Evolutionary conservation across 192 early-diverging fungal species (phyloP).

Genomic region (Irineochytrium annulatum): DNA sequence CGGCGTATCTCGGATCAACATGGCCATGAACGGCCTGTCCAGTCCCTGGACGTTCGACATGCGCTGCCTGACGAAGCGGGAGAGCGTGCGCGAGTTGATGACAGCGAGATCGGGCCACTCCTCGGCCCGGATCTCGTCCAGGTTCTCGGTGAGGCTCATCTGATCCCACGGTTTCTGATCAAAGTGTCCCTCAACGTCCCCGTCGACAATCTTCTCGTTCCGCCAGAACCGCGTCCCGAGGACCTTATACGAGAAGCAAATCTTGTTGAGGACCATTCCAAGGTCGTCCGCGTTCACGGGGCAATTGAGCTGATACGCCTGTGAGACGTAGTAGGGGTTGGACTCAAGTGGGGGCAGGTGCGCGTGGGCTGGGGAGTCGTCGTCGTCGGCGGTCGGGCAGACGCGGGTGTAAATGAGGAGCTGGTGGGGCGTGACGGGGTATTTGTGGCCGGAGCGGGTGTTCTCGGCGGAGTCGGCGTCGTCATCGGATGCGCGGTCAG

Average conservation of each 20-base stretch:
- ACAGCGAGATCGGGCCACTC: conserved; percentile 2
- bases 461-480: conserved; percentile 2
- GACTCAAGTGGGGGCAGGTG: not conserved
- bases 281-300: conserved; percentile 13
- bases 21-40: conserved; percentile 15
- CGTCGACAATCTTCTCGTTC: conserved; percentile 50
- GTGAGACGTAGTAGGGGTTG: conserved; percentile 20
- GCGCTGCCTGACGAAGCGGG: not conserved
- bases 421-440: conserved; percentile 42
- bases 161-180: conserved; percentile 14
- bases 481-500: not conserved
- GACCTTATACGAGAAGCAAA: conserved; percentile 29
- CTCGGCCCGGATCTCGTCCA: not conserved
- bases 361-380: conserved; percentile 16
- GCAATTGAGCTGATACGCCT: conserved; percentile 16
- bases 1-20: conserved; percentile 12
- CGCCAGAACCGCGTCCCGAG: conserved; percentile 41
- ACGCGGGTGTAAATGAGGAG: conserved; percentile 29
- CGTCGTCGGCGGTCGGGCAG: conserved; percentile 29
- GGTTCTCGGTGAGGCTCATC: not conserved
- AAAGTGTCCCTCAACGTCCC: conserved; percentile 46
- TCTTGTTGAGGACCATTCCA: conserved; percentile 23
- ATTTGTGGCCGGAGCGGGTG: conserved; percentile 15
- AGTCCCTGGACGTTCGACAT: conserved; percentile 9
- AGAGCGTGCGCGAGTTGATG: not conserved